phyloP scores from a whole-genome alignment of 352 stramenopile genomes.

The Globisporangium echinulatum region DNA sequence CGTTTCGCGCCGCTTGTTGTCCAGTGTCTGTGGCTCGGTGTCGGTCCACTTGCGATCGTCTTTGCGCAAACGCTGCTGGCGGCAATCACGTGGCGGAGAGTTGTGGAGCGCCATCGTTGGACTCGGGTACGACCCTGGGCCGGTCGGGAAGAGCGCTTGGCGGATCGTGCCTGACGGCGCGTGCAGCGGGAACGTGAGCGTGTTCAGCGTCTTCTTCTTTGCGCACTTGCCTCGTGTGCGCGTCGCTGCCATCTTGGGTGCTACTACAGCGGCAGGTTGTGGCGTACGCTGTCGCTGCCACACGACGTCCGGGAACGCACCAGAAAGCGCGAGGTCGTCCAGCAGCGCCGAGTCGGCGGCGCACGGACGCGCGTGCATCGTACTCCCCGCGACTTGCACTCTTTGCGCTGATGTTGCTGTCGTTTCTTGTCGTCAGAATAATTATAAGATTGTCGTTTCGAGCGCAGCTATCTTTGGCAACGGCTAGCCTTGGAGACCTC shows the following conservation, averaged over 20 bases:
- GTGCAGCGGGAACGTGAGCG: slow-evolving; percentile 24
- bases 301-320: slow-evolving; percentile 15
- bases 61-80: slow-evolving; percentile 4
- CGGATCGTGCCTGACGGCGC: slow-evolving; percentile 29
- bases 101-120: slow-evolving; percentile 19
- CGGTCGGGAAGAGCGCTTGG: slow-evolving; percentile 36
- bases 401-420: no score
- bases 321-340: slow-evolving; percentile 31
- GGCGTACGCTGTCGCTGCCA: slow-evolving; percentile 4
- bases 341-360: slow-evolving; percentile 18
- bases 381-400: no score
- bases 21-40: slow-evolving; percentile 11
- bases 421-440: no score
- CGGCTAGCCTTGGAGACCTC: no score
- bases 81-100: slow-evolving; percentile 10
- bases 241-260: slow-evolving; percentile 8
- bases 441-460: no score
- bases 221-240: slow-evolving; percentile 10
- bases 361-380: slow-evolving; percentile 6
- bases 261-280: neutral
- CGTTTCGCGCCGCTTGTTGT: slow-evolving; percentile 51
- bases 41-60: neutral
- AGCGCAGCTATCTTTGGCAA: no score
- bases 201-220: slow-evolving; percentile 25
- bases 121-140: slow-evolving; percentile 34